These are phyloP conservation scores for Ceratobasidium sp. DNA, from an alignment of 1,284 basidiomycete species.

Conservation along the genomic window DNA sequence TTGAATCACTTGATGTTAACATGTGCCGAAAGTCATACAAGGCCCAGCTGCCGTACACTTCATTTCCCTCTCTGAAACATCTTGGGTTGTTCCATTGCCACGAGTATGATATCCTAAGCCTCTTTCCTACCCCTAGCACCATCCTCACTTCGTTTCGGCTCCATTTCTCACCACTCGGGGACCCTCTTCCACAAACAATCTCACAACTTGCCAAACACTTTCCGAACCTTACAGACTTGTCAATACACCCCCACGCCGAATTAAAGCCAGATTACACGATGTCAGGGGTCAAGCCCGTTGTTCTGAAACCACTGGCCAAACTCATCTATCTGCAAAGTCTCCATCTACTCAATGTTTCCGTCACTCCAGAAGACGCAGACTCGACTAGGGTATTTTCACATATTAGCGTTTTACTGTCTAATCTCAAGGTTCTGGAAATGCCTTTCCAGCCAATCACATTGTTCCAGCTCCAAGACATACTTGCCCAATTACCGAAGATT, in stretches of 20 bases:
- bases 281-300: too few species aligned
- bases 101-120: background rate
- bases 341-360: background rate
- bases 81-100: background rate
- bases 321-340: too few species aligned
- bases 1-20: background rate
- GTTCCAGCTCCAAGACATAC: background rate
- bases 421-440: background rate
- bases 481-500: too few species aligned
- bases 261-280: too few species aligned
- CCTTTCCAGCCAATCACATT: background rate
- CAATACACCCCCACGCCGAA: too few species aligned
- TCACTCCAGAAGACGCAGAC: background rate
- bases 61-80: background rate
- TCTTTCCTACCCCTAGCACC: background rate
- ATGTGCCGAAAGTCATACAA: background rate
- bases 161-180: background rate
- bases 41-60: background rate
- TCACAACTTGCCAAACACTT: background rate
- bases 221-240: background rate
- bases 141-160: background rate
- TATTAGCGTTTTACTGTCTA: background rate
- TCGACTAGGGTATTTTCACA: background rate
- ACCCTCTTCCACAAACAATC: background rate
- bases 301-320: too few species aligned